phyloP scores from a whole-genome alignment of 2,329 filamentous ascomycete species.

The Nannizziopsis arthrosporioides region DNA sequence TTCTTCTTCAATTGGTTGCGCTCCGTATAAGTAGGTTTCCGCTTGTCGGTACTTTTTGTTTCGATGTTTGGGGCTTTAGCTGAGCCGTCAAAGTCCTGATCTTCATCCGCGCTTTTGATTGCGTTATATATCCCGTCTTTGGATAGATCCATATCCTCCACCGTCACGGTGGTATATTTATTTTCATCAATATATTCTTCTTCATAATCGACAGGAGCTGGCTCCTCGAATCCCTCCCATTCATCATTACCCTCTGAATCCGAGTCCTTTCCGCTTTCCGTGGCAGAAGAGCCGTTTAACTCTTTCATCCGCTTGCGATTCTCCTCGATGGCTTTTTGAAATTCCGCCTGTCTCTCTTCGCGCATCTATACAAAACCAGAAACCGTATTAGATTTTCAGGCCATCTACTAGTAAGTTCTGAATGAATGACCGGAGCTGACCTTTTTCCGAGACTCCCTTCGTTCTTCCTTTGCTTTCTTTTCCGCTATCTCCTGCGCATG shows the following conservation, averaged over 20 bases:
- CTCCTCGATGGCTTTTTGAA: slow-evolving; percentile 68
- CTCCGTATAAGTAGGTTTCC: slow-evolving; percentile 42
- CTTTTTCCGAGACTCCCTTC: slow-evolving; percentile 60
- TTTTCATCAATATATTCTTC: slow-evolving; percentile 96
- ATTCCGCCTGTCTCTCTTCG: slow-evolving; percentile 67
- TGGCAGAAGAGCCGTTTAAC: slow-evolving; percentile 37
- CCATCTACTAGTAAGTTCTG: neutral
- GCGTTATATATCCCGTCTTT: slow-evolving; percentile 58
- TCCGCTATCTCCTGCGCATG: slow-evolving; percentile 70
- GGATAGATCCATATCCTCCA: slow-evolving; percentile 75
- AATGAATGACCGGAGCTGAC: slow-evolving; percentile 36
- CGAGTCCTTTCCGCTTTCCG: neutral
- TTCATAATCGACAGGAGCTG: slow-evolving; percentile 58
- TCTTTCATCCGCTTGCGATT: slow-evolving; percentile 60
- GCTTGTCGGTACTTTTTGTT: slow-evolving; percentile 26
- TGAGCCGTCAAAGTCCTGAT: slow-evolving; percentile 23
- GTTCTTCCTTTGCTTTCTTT: slow-evolving; percentile 66
- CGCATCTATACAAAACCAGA: slow-evolving; percentile 54
- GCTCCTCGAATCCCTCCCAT: slow-evolving; percentile 52
- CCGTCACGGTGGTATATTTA: slow-evolving; percentile 85
- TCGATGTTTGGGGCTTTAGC: slow-evolving; percentile 19
- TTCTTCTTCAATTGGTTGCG: slow-evolving; percentile 37
- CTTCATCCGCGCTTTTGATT: slow-evolving; percentile 23
- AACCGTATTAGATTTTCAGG: slow-evolving; percentile 3
- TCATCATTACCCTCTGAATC: slow-evolving; percentile 42